Percentiles rank a stretch among this genome's conserved stretches.
Conservation (phyloP, 805 yeast species). For the Pichia cephalocereana region DNA sequence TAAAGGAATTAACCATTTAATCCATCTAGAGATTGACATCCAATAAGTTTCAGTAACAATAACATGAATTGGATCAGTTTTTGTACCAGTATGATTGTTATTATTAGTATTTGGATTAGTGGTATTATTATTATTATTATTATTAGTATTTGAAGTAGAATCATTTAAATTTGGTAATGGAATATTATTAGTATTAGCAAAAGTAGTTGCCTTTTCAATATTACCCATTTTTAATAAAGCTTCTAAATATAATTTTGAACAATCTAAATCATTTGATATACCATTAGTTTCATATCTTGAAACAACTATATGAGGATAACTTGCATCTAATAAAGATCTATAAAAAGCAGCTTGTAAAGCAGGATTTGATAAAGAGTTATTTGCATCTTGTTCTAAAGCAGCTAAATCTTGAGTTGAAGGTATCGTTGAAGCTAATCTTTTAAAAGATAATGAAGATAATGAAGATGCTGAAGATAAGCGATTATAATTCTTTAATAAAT, state of each 20-base stretch:
- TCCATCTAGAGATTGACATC: slow-evolving; percentile 74
- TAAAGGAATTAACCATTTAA: slow-evolving; percentile 78
- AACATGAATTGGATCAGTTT: slow-evolving; percentile 87
- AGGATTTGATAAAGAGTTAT: slow-evolving; percentile 60
- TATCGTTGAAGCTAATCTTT: slow-evolving; percentile 10
- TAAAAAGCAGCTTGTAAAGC: slow-evolving; percentile 77
- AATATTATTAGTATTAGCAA: slow-evolving; percentile 36
- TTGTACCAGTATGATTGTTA: slow-evolving; percentile 38
- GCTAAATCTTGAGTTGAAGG: slow-evolving; percentile 35
- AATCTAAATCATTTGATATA: slow-evolving; percentile 73
- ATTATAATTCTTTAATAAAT: neutral
- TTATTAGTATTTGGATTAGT: neutral
- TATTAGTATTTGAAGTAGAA: neutral
- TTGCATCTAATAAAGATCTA: slow-evolving; percentile 58
- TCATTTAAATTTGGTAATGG: slow-evolving; percentile 4
- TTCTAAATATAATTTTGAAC: slow-evolving; percentile 68
- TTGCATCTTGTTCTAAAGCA: slow-evolving; percentile 77
- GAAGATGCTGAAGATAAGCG: neutral
- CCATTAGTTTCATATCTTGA: slow-evolving; percentile 91
- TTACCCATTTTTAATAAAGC: slow-evolving; percentile 77
- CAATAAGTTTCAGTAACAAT: slow-evolving; percentile 78
- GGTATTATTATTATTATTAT: neutral
- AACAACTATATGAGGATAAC: slow-evolving; percentile 95
- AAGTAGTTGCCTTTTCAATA: slow-evolving; percentile 64
- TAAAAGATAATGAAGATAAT: neutral